phyloP scores from a whole-genome alignment of 306 rosid species.

The Pachyrhizus erosus region DNA sequence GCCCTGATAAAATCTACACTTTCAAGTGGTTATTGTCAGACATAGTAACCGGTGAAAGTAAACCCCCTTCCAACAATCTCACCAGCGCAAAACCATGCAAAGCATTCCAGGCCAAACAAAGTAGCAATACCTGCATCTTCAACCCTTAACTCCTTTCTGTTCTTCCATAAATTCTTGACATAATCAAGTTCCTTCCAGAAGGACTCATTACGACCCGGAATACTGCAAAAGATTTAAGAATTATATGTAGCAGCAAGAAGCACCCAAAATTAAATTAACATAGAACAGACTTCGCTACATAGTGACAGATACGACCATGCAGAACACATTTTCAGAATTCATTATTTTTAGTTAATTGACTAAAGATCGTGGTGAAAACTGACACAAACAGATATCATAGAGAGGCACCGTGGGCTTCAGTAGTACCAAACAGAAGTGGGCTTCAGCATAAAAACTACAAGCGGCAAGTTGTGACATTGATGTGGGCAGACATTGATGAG shows the following conservation, averaged over 20 bases:
- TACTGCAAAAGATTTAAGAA: conserved; percentile 54
- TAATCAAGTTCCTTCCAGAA: conserved; percentile 85
- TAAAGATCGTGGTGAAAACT: background rate
- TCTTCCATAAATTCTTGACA: conserved; percentile 81
- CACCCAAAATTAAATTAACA: conserved; percentile 10
- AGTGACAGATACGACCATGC: background rate
- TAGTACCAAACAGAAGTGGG: background rate
- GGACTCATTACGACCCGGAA: conserved; percentile 76
- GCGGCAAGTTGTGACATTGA: background rate
- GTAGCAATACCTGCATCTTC: conserved; percentile 93
- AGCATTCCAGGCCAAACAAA: conserved; percentile 91
- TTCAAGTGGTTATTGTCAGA: conserved; percentile 56
- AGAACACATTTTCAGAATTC: background rate
- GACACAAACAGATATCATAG: background rate
- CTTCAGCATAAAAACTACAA: background rate
- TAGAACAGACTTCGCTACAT: background rate
- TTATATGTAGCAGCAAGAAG: conserved; percentile 19
- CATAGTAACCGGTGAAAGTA: conserved; percentile 86
- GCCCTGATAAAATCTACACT: conserved; percentile 48
- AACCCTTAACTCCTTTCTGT: conserved; percentile 79
- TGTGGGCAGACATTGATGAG: background rate
- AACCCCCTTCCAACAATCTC: conserved; percentile 98
- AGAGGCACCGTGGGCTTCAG: background rate
- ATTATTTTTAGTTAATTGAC: background rate
- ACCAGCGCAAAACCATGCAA: conserved; percentile 88